phyloP scores from a whole-genome alignment of 345 rosid species.

The Ceriops decandra region DNA sequence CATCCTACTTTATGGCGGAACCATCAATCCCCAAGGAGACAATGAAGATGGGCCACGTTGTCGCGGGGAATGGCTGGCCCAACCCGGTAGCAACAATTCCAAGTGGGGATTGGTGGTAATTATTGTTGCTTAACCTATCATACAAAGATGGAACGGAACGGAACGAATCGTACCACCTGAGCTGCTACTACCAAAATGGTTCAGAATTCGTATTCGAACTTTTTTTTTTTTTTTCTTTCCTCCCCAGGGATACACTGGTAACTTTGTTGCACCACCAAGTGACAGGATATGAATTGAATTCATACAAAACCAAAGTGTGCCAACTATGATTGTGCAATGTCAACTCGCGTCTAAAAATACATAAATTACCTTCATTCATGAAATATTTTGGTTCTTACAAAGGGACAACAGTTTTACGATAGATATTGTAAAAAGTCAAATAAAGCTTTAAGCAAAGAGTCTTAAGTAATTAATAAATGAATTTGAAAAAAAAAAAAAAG shows the following conservation, averaged over 20 bases:
- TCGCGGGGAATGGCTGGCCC: constrained; percentile 6
- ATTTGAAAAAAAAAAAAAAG: no score
- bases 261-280: no score
- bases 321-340: no score
- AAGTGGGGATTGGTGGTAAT: constrained; percentile 5
- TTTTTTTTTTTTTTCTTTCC: not conserved
- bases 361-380: no score
- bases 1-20: constrained; percentile 1
- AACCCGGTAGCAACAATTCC: constrained; percentile 17
- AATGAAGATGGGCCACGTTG: constrained; percentile 4
- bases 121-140: not conserved
- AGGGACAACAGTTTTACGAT: no score
- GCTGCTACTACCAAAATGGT: constrained; percentile 4
- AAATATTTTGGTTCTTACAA: no score
- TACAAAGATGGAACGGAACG: constrained; percentile 3
- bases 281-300: no score
- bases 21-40: constrained; percentile 10
- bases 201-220: not conserved
- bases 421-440: no score
- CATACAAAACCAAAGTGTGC: no score
- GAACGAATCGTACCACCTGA: constrained; percentile 1
- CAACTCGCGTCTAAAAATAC: no score
- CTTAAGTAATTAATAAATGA: no score
- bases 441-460: no score
- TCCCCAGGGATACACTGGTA: not conserved